Evolutionary conservation across 1,284 basidiomycete genomes (phyloP), one percentile per base, ranked within the genome.

Genomic region (Boletus smithii): DNA sequence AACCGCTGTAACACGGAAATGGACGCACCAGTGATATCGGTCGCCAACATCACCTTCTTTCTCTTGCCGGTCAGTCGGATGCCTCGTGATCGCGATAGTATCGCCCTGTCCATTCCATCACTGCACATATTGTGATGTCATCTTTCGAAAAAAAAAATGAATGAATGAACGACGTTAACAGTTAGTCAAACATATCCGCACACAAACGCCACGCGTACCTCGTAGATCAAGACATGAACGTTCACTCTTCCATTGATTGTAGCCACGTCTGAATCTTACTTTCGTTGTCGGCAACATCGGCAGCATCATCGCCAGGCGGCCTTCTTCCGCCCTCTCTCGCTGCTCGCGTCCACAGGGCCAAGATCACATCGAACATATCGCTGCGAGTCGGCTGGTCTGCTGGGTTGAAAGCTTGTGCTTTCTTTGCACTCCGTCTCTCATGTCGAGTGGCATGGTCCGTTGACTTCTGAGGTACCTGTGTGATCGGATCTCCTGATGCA

Each of bases 121-220:
- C 54, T 5, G 59, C 54, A 42, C 61, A 62, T 11, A 49, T 46
- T 24, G 53, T 62, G 11, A 58, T 42, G 14, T 65, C 60, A 18
- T 63, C 57, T 57, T 9, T 4, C 16, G 13, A 10, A 29, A 29
- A 29, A 10, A 29, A 29, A 31, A 29, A 6, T n/a, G 17, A 20
- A 8, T 23, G 4, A 24, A 8, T 24, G 7, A 11, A 11, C n/a
- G 14, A 18, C 9, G 3, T 24, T n/a, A n/a, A n/a, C n/a, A n/a
- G 5, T 34, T 22, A 27, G 36, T 44, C 22, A 41, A 26, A 10
- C 8, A 5, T 8, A 34, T 8, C 34, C 3, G 11, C 16, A 30
- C 4, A 20, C 9, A 3, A 42, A 42, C 7, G 5, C 23, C 9
- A 17, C 24, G 53, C 66, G 33, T 37, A 78, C 78, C 75, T 69